These are phyloP conservation scores for Trichophyton simii DNA, from an alignment of 2,329 filamentous ascomycete genomes.

Conservation along the genomic window DNA sequence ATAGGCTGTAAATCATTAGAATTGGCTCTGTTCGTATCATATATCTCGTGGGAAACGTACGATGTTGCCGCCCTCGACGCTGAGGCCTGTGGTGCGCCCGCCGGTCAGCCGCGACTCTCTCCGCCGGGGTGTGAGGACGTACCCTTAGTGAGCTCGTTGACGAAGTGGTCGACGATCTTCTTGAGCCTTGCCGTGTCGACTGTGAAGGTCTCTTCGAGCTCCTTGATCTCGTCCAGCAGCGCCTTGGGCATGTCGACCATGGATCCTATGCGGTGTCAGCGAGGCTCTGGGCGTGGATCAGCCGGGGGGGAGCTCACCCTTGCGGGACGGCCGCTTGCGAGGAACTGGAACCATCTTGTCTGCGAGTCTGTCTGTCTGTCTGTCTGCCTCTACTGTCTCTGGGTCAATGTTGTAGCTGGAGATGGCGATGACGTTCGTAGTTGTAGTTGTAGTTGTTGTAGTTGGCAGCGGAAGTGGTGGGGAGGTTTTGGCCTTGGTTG, in stretches of 20 bases:
- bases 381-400: no score
- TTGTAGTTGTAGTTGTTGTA: background rate
- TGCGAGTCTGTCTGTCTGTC: background rate
- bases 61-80: slow-evolving; percentile 80
- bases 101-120: slow-evolving; percentile 7
- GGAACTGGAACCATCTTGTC: slow-evolving; percentile 53
- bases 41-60: slow-evolving; percentile 41
- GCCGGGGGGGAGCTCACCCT: slow-evolving; percentile 49
- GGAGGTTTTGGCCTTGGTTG: background rate
- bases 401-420: no score
- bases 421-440: background rate
- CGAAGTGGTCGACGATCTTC: slow-evolving; percentile 78
- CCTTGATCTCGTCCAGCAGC: slow-evolving; percentile 66
- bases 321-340: slow-evolving; percentile 54
- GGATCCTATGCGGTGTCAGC: slow-evolving; percentile 48
- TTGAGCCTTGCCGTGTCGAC: slow-evolving; percentile 71
- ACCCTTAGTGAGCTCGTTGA: slow-evolving; percentile 79
- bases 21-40: background rate
- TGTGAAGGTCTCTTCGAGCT: slow-evolving; percentile 72
- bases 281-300: background rate
- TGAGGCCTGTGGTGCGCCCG: slow-evolving; percentile 47
- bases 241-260: slow-evolving; percentile 84
- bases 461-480: background rate
- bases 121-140: slow-evolving; percentile 17
- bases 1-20: slow-evolving; percentile 54